phyloP scores from a whole-genome alignment of 2,329 filamentous ascomycete species.

The Capronia epimyces region DNA sequence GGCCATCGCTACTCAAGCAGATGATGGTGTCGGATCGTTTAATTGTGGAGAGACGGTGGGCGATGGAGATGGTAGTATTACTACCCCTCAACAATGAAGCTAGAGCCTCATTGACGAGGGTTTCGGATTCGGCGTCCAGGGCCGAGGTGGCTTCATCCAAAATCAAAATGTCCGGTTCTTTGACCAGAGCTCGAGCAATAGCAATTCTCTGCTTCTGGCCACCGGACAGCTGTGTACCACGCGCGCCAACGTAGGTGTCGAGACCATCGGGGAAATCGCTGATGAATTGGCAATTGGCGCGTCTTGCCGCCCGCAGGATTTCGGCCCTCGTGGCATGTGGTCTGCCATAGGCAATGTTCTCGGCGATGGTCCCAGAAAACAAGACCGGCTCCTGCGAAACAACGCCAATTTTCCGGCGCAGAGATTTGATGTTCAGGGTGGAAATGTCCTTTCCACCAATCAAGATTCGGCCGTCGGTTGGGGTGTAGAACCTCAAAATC shows the following conservation, averaged over 20 bases:
- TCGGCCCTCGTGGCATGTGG: slow-evolving; percentile 71
- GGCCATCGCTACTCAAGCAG: slow-evolving; percentile 78
- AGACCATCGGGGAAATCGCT: slow-evolving; percentile 93
- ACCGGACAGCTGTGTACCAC: slow-evolving; percentile 88
- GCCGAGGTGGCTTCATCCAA: slow-evolving; percentile 95
- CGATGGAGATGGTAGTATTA: slow-evolving; percentile 96
- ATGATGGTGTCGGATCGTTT: slow-evolving; percentile 94
- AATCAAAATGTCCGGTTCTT: slow-evolving; percentile 93
- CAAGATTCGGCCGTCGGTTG: slow-evolving; percentile 67
- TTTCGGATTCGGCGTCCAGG: slow-evolving; percentile 93
- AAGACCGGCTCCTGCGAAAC: slow-evolving; percentile 94
- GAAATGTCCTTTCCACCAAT: slow-evolving; percentile 82
- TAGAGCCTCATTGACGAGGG: slow-evolving; percentile 87
- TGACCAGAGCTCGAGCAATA: slow-evolving; percentile 88
- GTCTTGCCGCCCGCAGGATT: slow-evolving; percentile 77
- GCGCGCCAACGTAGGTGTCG: slow-evolving; percentile 85
- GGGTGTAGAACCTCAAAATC: slow-evolving; percentile 83
- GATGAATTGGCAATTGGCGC: slow-evolving; percentile 95
- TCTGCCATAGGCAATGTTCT: slow-evolving; percentile 87
- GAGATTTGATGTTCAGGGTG: slow-evolving; percentile 84
- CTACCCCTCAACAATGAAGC: slow-evolving; percentile 72
- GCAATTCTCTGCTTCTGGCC: slow-evolving; percentile 98
- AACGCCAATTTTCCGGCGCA: slow-evolving; percentile 87
- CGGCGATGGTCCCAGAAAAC: slow-evolving; percentile 69
- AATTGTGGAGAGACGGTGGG: slow-evolving; percentile 91